Conservation (phyloP, 1,284 basidiomycete genomes). For the Ustilago nuda region DNA sequence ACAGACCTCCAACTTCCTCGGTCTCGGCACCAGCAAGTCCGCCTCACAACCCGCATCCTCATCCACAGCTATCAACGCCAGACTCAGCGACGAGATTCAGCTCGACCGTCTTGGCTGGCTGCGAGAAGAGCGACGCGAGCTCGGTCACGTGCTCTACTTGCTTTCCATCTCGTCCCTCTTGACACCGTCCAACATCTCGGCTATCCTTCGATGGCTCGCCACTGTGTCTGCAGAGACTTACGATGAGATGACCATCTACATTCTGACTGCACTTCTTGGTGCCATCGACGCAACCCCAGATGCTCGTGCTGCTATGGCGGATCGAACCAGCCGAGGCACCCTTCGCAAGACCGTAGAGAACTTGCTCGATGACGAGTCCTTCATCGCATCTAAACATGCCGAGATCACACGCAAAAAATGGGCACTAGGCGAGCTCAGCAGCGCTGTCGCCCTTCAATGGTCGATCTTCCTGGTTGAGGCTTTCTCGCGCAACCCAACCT, state of each 20-base stretch:
- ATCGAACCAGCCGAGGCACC: slow-evolving; percentile 44
- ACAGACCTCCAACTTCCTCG: slow-evolving; percentile 45
- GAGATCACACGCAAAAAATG: slow-evolving; percentile 71
- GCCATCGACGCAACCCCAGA: slow-evolving; percentile 77
- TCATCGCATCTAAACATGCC: slow-evolving; percentile 64
- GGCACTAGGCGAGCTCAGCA: slow-evolving; percentile 81
- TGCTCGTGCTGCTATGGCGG: slow-evolving; percentile 51
- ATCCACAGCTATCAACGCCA: slow-evolving; percentile 20
- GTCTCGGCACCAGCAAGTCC: slow-evolving; percentile 37
- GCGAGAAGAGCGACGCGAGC: slow-evolving; percentile 59
- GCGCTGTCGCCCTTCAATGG: slow-evolving; percentile 84
- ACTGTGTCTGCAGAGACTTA: slow-evolving; percentile 51
- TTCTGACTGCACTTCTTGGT: slow-evolving; percentile 78
- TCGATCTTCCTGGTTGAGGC: slow-evolving; percentile 74
- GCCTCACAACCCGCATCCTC: slow-evolving; percentile 23
- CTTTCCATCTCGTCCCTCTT: slow-evolving; percentile 61
- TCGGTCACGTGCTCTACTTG: slow-evolving; percentile 64
- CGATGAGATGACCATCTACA: slow-evolving; percentile 75
- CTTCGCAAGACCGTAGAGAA: slow-evolving; percentile 43
- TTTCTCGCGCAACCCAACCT: slow-evolving; percentile 53
- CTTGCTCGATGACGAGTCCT: slow-evolving; percentile 59
- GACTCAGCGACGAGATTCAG: slow-evolving; percentile 64
- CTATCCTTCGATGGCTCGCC: slow-evolving; percentile 53
- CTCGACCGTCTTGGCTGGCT: slow-evolving; percentile 62
- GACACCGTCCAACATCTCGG: slow-evolving; percentile 45